Evolutionary conservation across 352 stramenopile genomes (phyloP).

Genomic region (Phytophthora multivora): DNA sequence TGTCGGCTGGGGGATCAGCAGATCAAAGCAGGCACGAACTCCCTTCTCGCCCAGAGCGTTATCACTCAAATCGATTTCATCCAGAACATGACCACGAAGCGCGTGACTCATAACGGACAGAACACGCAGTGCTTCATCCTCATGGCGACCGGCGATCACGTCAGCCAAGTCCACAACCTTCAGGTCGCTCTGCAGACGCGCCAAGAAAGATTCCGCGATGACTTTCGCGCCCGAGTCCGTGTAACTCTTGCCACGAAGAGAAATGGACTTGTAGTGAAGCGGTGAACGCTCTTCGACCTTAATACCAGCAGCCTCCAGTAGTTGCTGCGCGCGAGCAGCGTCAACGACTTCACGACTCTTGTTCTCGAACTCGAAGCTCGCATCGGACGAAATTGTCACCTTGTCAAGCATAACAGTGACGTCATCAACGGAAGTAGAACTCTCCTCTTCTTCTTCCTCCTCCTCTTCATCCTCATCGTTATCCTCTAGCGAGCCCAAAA

Average conservation of each 20-base stretch:
- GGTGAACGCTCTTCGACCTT: too few species aligned
- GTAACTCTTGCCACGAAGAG: conserved; percentile 90
- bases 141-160: conserved; percentile 83
- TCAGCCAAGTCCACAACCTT: conserved; percentile 86
- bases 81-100: conserved; percentile 57
- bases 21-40: conserved; percentile 88
- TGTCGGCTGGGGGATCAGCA: conserved; percentile 79
- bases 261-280: conserved; percentile 69
- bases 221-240: conserved; percentile 74
- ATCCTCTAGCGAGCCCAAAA: conserved; percentile 79
- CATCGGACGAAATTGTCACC: conserved; percentile 45
- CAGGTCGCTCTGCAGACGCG: conserved; percentile 49
- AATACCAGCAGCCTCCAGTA: too few species aligned
- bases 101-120: conserved; percentile 82
- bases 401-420: conserved; percentile 53
- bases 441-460: conserved; percentile 50
- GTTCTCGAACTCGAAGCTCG: conserved; percentile 17
- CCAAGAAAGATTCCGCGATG: conserved; percentile 67
- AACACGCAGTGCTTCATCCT: conserved; percentile 85
- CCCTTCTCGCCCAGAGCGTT: conserved; percentile 96
- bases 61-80: conserved; percentile 92
- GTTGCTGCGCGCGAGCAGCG: too few species aligned
- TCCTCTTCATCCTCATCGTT: conserved; percentile 86
- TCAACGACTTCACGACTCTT: too few species aligned
- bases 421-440: conserved; percentile 33